Conservation (phyloP, 108 stramenopile species). For the Cyclotella kingstonii region DNA sequence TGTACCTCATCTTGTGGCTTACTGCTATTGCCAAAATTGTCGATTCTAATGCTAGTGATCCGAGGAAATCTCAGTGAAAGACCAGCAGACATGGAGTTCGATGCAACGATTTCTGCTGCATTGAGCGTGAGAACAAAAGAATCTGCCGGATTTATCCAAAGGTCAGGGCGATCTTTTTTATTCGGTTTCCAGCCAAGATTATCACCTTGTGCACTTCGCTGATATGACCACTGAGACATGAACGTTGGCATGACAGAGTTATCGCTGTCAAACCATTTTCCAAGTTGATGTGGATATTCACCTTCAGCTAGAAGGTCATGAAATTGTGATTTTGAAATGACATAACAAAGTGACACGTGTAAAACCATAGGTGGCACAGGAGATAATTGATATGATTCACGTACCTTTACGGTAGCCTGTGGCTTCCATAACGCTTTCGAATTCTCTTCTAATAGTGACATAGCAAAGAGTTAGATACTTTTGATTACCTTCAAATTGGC, state of each 20-base stretch:
- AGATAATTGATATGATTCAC: neutral
- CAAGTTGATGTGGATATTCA: constrained; percentile 40
- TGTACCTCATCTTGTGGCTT: constrained; percentile 50
- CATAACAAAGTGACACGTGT: neutral
- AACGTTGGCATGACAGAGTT: constrained; percentile 60
- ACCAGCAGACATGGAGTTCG: constrained; percentile 59
- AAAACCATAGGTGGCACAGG: neutral
- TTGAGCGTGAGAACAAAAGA: constrained; percentile 72
- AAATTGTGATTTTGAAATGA: constrained; percentile 43
- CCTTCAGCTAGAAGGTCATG: constrained; percentile 23
- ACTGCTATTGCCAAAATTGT: constrained; percentile 43
- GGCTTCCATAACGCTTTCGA: constrained; percentile 6
- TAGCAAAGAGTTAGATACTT: constrained; percentile 60
- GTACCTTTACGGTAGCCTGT: constrained; percentile 13
- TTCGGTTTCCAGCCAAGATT: constrained; percentile 60
- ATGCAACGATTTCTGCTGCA: constrained; percentile 65
- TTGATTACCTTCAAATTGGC: constrained; percentile 19
- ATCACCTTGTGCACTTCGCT: constrained; percentile 46
- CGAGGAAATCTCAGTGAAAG: constrained; percentile 76
- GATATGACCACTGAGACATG: constrained; percentile 61
- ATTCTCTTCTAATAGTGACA: constrained; percentile 45
- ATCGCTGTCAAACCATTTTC: constrained; percentile 61
- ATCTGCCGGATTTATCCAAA: constrained; percentile 67
- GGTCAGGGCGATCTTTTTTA: constrained; percentile 36
- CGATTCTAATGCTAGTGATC: constrained; percentile 54